Evolutionary conservation across 139 green algal genomes (phyloP).

Genomic region (Closterium sp.): DNA sequence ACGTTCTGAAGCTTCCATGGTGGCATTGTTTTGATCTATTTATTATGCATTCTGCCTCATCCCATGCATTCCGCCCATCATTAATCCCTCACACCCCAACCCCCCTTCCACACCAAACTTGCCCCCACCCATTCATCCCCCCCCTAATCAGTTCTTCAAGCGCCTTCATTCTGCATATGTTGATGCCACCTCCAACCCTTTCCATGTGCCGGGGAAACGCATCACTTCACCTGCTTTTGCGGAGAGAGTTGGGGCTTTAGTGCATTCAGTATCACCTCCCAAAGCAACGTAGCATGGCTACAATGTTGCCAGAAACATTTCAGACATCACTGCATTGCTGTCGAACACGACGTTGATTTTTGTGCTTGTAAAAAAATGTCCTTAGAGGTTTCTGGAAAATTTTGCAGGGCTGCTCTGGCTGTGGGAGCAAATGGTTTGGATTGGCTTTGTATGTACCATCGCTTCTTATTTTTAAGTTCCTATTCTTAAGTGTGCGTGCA

Average conservation of each 20-base stretch:
- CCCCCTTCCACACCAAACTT: not conserved
- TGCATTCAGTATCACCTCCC: not conserved
- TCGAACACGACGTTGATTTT: not conserved
- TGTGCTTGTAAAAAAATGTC: not conserved
- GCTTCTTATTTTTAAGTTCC: too few relatives aligned
- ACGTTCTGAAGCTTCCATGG: too few relatives aligned
- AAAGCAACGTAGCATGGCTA: not conserved
- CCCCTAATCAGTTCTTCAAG: conserved; percentile 66
- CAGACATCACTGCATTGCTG: not conserved
- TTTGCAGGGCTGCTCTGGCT: too few relatives aligned
- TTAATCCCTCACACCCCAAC: not conserved
- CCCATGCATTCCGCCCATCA: not conserved
- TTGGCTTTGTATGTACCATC: too few relatives aligned
- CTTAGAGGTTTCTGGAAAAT: too few relatives aligned
- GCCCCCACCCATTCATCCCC: too few relatives aligned
- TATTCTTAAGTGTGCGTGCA: too few relatives aligned
- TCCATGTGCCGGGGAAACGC: conserved; percentile 66
- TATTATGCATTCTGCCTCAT: not conserved
- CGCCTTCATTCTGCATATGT: conserved; percentile 72
- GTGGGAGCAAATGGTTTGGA: too few relatives aligned
- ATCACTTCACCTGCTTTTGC: conserved; percentile 40
- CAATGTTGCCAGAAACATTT: too few relatives aligned
- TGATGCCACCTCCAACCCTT: conserved; percentile 80
- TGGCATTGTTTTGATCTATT: not conserved
- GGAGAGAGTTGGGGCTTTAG: not conserved